phyloP scores from a whole-genome alignment of 1,139 yeast species.

The Blastobotrys capitulatus region DNA sequence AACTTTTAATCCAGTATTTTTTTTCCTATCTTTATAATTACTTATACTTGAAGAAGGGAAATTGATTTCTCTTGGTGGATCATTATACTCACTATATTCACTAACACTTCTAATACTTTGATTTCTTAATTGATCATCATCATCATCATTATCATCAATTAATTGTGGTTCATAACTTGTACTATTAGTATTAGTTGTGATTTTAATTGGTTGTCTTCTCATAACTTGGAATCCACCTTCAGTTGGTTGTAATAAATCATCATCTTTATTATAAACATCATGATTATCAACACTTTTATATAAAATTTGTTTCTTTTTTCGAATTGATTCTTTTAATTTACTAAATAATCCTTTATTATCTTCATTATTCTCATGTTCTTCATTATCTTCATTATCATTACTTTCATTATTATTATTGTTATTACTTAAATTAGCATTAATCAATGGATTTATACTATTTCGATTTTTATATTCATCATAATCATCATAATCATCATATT shows the following conservation, averaged over 20 bases:
- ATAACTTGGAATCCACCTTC: conserved; percentile 25
- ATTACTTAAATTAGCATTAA: neutral
- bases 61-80: neutral
- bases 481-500: conserved; percentile 16
- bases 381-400: conserved; percentile 1
- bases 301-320: neutral
- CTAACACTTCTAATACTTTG: neutral
- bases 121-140: neutral
- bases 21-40: neutral
- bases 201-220: conserved; percentile 23
- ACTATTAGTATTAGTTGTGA: no score
- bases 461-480: conserved; percentile 11
- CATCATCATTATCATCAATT: neutral
- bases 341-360: neutral
- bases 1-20: neutral
- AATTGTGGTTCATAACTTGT: neutral
- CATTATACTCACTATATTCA: neutral
- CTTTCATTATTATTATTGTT: neutral
- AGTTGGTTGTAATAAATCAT: conserved; percentile 1
- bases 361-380: neutral
- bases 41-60: no score
- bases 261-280: neutral
- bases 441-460: conserved; percentile 15
- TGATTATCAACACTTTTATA: neutral
- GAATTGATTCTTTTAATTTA: conserved; percentile 6